phyloP scores from a whole-genome alignment of 768 basidiomycete genomes.

The Tylopilus sp. region DNA sequence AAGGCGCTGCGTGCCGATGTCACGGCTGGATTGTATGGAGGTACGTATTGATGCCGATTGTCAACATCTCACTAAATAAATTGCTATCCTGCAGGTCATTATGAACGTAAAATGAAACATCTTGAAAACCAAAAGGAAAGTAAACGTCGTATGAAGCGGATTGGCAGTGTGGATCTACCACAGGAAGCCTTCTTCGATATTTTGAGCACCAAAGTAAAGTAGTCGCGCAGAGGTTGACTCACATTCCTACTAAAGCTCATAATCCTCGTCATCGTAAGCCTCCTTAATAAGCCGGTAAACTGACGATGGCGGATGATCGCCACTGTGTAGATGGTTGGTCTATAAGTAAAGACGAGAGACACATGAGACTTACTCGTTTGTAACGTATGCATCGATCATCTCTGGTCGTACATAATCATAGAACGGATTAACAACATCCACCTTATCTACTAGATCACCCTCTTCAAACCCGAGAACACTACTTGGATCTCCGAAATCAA shows the following conservation, averaged over 20 bases:
- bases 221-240: slow-evolving; percentile 1
- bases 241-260: slow-evolving; percentile 48
- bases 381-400: slow-evolving; percentile 89
- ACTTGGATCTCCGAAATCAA: slow-evolving; percentile 73
- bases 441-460: slow-evolving; percentile 75
- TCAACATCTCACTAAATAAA: neutral
- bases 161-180: slow-evolving; percentile 86
- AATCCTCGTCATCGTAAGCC: slow-evolving; percentile 93
- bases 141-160: slow-evolving; percentile 83
- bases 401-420: slow-evolving; percentile 96
- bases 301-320: slow-evolving; percentile 94
- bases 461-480: slow-evolving; percentile 72
- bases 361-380: slow-evolving; percentile 79
- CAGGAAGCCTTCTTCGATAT: slow-evolving; percentile 96
- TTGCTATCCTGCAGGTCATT: slow-evolving; percentile 55
- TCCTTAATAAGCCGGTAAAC: slow-evolving; percentile 91
- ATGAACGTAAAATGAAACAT: slow-evolving; percentile 90
- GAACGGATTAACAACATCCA: slow-evolving; percentile 93
- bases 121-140: slow-evolving; percentile 90
- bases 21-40: slow-evolving; percentile 91
- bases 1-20: slow-evolving; percentile 88
- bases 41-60: slow-evolving; percentile 34
- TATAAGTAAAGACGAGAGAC: neutral
- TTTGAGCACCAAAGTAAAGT: slow-evolving; percentile 54
- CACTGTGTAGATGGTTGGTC: slow-evolving; percentile 45